Percentiles rank a stretch among this genome's conserved stretches.
These are phyloP conservation scores for Glycine soja DNA, from an alignment of 306 rosid species.

Conservation along the genomic window DNA sequence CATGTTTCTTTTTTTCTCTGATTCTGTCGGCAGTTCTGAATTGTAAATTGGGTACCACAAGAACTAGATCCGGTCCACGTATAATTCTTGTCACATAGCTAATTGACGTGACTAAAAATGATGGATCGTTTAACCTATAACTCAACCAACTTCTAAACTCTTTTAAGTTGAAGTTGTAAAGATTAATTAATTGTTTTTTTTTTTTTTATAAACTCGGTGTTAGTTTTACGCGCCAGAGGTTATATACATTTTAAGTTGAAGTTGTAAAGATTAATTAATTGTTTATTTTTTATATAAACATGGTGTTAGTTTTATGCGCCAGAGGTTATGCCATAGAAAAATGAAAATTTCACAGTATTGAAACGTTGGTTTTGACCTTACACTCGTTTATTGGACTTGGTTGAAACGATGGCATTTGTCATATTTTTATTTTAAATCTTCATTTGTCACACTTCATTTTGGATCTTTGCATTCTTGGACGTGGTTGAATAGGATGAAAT, in stretches of 20 bases:
- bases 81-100: not conserved
- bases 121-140: not conserved
- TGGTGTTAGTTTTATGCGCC: not conserved
- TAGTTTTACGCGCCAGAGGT: not conserved
- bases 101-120: not conserved
- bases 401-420: no score
- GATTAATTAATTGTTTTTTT: not conserved
- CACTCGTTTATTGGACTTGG: no score
- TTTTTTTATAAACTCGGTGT: not conserved
- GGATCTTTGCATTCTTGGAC: no score
- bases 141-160: not conserved
- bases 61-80: not conserved
- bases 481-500: no score
- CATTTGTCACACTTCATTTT: no score
- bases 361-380: not conserved
- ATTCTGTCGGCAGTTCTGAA: constrained; percentile 50
- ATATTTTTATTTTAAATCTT: no score
- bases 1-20: not conserved
- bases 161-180: not conserved
- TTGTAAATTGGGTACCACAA: not conserved
- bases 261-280: not conserved
- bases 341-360: not conserved
- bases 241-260: not conserved
- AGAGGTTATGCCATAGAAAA: not conserved
- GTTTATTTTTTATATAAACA: not conserved